Percentiles rank a stretch among this genome's conserved stretches.
phyloP scores from a whole-genome alignment of 306 rosid genomes.

The Coriaria nepalensis region DNA sequence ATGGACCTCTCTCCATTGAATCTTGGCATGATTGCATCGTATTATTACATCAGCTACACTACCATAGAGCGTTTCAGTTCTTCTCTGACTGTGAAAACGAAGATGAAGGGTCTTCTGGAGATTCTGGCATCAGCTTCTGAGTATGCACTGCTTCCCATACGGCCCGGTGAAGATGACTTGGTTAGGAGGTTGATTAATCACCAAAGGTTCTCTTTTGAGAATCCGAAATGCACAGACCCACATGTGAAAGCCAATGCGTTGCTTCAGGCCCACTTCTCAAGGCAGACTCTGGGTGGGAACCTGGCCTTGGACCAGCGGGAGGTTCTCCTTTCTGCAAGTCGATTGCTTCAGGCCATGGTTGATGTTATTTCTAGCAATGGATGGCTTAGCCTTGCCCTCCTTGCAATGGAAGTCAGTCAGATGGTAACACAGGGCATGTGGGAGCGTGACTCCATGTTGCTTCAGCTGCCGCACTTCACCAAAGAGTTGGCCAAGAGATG shows the following conservation, averaged over 20 bases:
- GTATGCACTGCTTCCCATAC: constrained; percentile 72
- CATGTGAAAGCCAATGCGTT: constrained; percentile 78
- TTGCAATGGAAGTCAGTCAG: constrained; percentile 92
- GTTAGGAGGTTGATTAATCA: constrained; percentile 73
- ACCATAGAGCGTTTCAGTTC: constrained; percentile 85
- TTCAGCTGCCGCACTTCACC: constrained; percentile 87
- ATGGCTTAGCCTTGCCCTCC: constrained; percentile 74
- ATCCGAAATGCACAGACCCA: constrained; percentile 68
- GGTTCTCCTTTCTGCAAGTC: constrained; percentile 70
- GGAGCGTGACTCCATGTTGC: constrained; percentile 87
- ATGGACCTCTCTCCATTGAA: constrained; percentile 73
- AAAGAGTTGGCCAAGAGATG: constrained; percentile 77
- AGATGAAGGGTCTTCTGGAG: constrained; percentile 89
- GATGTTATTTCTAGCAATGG: constrained; percentile 91
- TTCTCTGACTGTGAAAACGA: constrained; percentile 63
- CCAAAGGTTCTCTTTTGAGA: constrained; percentile 80
- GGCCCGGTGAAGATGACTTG: constrained; percentile 87
- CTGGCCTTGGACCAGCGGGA: constrained; percentile 75
- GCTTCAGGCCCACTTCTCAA: constrained; percentile 86
- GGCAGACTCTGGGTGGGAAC: constrained; percentile 75
- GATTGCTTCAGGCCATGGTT: constrained; percentile 85
- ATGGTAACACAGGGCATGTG: constrained; percentile 93
- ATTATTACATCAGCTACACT: constrained; percentile 73
- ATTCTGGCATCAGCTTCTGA: constrained; percentile 77
- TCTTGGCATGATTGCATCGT: constrained; percentile 87